Evolutionary conservation across 2,329 filamentous ascomycete species (phyloP), one percentile per base, ranked within the genome.

Genomic region (Beauveria scarabaeidicola): DNA sequence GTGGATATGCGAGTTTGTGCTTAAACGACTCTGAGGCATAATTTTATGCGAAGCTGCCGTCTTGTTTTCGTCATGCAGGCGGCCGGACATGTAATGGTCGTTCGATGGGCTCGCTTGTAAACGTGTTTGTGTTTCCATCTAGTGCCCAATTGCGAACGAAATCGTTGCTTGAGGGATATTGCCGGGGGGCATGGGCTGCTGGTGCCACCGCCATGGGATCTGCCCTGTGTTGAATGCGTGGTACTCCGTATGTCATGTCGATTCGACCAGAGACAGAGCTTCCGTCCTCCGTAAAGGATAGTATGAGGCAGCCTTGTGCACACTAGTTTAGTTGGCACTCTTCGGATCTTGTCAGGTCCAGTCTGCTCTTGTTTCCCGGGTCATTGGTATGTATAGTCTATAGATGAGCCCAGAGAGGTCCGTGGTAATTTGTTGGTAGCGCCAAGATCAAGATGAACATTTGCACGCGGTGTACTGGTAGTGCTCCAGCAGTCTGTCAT

Each of bases 371-470:
- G 9, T 15, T 32, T 23, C n/a, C n/a, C 6, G 11, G 10, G 4
- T 54, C 25, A 9, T 6, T 32, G 38, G n/a, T 23, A 27, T 27
- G n/a, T 23, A 27, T 27, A 40, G 21, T 11, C 32, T 15, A 15
- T 36, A 6, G 32, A 36, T 15, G 32, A 36, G 32, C 13, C 11
- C 32, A 5, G 32, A 25, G 13, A n/a, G 32, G 50, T 40, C 8
- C n/a, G 40, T 46, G 11, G 8, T 19, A 51, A n/a, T n/a, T 40
- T 5, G 10, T 11, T 36, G 7, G 5, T 19, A 43, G 23, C 32
- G 46, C 44, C 36, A 58, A 58, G 21, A 58, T 58, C 46, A 21
- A 27, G 46, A 50, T 58, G 46, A 41, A n/a, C 44, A 23, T 32
- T 17, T 11, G 32, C 54, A 50, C 27, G 13, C 17, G 23, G 17